Base-by-base conservation (phyloP, 2,329 filamentous ascomycete genomes). In the Fusarium drepaniforme region DNA sequence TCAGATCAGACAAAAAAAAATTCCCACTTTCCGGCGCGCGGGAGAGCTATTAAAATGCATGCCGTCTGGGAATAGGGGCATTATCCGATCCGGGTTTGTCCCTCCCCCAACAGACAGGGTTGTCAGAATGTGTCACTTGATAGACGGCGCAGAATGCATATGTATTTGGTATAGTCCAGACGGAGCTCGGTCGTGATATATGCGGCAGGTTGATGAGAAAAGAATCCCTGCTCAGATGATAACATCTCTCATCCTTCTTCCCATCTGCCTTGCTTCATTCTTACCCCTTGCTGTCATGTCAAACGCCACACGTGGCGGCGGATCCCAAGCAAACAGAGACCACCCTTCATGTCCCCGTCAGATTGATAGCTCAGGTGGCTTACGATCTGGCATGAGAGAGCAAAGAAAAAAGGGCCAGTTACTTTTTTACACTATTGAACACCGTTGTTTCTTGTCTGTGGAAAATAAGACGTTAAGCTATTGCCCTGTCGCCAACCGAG, bases 401-500 rank as follows among this genome's bases (percentile, higher is more conserved):
- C 6, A 30, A 40, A 33, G 21, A 28, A 16, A 30, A 13, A 13
- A 8, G 56, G 46, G 56, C 51, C 37, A 46, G 67, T 68, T 33
- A 37, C 67, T 70, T 70, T 69, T 30, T 38, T 37, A 13, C 46
- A 30, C 70, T 40, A 61, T 35, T 8, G n/a, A 37, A 35, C 49
- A 44, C 70, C 63, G 63, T 67, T 74, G 23, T 60, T 64, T 56
- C 61, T 25, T 57, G n/a, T 40, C 28, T 23, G 62, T 44, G 8
- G 9, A 25, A 46, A 25, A 42, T 15, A 38, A 68, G 40, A 66
- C 71, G 46, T 68, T 46, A 46, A 4, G 37, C 68, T 63, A 64
- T 74, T 25, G 1, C n/a, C n/a, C 18, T 18, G 33, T 53, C 61
- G 38, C 33, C 33, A 74, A 75, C 58, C 28, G 30, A 70, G 44